phyloP scores from a whole-genome alignment of 2,329 filamentous ascomycete species.

The Myotisia sp. region DNA sequence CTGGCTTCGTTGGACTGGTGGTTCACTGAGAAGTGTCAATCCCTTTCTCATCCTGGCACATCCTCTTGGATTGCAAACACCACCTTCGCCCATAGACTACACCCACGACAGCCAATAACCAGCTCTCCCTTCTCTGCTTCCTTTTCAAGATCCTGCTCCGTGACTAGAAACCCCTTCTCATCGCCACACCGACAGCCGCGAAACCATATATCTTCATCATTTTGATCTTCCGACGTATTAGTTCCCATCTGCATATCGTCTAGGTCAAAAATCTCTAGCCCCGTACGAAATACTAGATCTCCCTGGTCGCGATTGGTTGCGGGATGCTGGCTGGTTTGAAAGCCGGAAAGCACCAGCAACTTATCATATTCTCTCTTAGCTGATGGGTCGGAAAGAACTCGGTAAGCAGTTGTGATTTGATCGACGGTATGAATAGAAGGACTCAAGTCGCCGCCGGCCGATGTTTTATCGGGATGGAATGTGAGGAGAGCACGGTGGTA shows the following conservation, averaged over 20 bases:
- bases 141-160: slow-evolving; percentile 39
- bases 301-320: slow-evolving; percentile 13
- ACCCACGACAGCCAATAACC: slow-evolving; percentile 46
- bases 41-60: background rate
- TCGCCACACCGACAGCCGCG: slow-evolving; percentile 46
- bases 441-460: slow-evolving; percentile 3
- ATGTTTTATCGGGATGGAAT: slow-evolving; percentile 42
- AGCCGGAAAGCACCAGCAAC: slow-evolving; percentile 20
- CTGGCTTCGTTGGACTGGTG: too few species aligned
- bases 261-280: slow-evolving; percentile 44
- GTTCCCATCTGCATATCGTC: slow-evolving; percentile 37
- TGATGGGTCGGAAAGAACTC: slow-evolving; percentile 34
- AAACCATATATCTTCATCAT: slow-evolving; percentile 35
- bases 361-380: slow-evolving; percentile 38
- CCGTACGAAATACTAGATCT: slow-evolving; percentile 30
- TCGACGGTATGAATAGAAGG: slow-evolving; percentile 33
- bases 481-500: slow-evolving; percentile 44
- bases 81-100: slow-evolving; percentile 49
- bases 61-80: slow-evolving; percentile 40
- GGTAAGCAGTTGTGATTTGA: slow-evolving; percentile 45
- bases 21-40: too few species aligned
- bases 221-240: slow-evolving; percentile 24
- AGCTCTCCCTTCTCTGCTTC: slow-evolving; percentile 42
- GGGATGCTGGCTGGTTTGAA: slow-evolving; percentile 15
- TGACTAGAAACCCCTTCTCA: slow-evolving; percentile 40